phyloP scores from a whole-genome alignment of 2,329 filamentous ascomycete genomes.

The Zarea fungicola region DNA sequence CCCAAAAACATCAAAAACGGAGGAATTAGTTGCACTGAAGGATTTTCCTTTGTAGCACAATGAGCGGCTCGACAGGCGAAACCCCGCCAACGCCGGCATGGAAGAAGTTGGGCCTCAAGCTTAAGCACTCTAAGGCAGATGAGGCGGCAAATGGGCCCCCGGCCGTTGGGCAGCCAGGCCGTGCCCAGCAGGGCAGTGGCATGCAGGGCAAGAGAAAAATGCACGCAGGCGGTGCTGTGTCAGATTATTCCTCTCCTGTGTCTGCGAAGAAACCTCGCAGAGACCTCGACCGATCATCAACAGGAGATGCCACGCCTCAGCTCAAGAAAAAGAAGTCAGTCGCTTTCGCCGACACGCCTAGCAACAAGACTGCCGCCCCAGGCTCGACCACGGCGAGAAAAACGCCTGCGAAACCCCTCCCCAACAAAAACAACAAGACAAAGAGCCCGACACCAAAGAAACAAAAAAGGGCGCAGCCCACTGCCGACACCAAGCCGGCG shows the following conservation, averaged over 20 bases:
- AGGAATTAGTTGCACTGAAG: not conserved
- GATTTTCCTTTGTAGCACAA: slow-evolving; percentile 3
- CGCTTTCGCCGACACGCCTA: slow-evolving; percentile 35
- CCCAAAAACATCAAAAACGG: not conserved
- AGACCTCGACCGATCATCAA: slow-evolving; percentile 2
- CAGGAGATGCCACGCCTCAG: slow-evolving; percentile 18
- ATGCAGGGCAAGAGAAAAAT: slow-evolving; percentile 14
- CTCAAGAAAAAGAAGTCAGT: slow-evolving; percentile 42
- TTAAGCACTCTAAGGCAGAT: slow-evolving; percentile 35
- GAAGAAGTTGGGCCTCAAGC: slow-evolving; percentile 60
- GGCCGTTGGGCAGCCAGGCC: slow-evolving; percentile 14
- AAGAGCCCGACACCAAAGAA: slow-evolving; percentile 27
- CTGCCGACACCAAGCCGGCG: slow-evolving; percentile 53
- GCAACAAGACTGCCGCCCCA: slow-evolving; percentile 17
- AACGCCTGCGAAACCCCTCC: slow-evolving; percentile 31
- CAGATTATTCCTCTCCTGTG: slow-evolving; percentile 10
- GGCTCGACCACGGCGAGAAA: slow-evolving; percentile 21
- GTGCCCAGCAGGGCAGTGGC: slow-evolving; percentile 12
- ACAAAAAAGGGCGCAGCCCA: slow-evolving; percentile 29
- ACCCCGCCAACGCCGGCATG: slow-evolving; percentile 40
- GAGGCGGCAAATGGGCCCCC: slow-evolving; percentile 8
- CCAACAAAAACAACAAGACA: slow-evolving; percentile 24
- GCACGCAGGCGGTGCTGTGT: slow-evolving; percentile 6
- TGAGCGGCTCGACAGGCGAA: slow-evolving; percentile 9
- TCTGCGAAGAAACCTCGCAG: slow-evolving; percentile 14